Base-by-base conservation (phyloP, 177 flowering plant genomes). In the Tripterygium wilfordii region DNA sequence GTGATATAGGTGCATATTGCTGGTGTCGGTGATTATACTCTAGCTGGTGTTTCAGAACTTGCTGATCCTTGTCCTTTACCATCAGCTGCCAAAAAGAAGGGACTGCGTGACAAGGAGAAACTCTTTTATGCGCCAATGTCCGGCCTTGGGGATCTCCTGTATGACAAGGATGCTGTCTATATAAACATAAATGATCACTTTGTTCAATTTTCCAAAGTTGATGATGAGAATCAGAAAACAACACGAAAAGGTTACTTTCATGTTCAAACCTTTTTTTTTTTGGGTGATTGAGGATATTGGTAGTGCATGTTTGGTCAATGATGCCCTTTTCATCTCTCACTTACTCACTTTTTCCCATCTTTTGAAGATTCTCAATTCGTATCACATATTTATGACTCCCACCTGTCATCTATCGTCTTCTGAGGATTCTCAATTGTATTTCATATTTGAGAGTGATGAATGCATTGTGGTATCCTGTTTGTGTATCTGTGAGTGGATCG, bases 91-190 rank as follows among this genome's bases (percentile, higher is more conserved):
- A 94, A 94, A 59, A 94, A 85, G 66, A 94, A 94, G 69, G 97
- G 99, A 27, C 52, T 94, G 54, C 86, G 97, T 31, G 97, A 90
- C 54, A 89, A 79, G 61, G 97, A 90, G 57, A 87, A 84, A 58
- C 73, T 94, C 33, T 87, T 94, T 63, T 90, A 94, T 78, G 99
- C 90, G 22, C 97, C 99, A 17, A 87, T 94, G 97, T 83, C 99
- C 44, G 99, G 96, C 38, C 69, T 89, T 49, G 99, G 99, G 48
- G 99, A 94, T 72, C 82, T 94, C 33, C 61, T 94, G 3, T 89
- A 83, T 69, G 99, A 94, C 63, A 89, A 89, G 68, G 97, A 90
- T 82, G 99, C 97, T 57, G 85, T 85, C 45, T 94, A 94, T 67
- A 87, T 90, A 51, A 77, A 85, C 60, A 79, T 94, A 43, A 81